A percentile compares a stretch with the other conserved stretches of the same genome.
Conservation (phyloP, 2,329 filamentous ascomycete genomes). For the Rhynchosporium graminicola region DNA sequence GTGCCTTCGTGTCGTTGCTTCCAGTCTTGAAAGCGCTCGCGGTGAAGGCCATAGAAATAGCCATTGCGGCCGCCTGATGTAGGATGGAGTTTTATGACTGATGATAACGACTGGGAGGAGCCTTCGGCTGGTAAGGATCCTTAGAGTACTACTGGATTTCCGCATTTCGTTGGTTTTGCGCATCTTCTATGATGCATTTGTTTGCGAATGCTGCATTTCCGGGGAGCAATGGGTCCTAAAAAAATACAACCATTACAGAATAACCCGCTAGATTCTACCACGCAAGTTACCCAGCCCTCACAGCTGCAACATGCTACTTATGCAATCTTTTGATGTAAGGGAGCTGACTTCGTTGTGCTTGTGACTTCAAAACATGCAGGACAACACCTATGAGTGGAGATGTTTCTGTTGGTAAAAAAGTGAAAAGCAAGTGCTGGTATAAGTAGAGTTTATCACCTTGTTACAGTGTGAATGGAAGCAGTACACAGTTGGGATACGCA, state of each 20-base stretch:
- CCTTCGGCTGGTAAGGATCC: not conserved
- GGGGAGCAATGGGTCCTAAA: slow-evolving; percentile 8
- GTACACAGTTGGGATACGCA: not conserved
- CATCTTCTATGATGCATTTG: not conserved
- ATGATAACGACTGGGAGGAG: not conserved
- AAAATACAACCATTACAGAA: not conserved
- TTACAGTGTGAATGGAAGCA: not conserved
- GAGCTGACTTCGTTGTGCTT: not conserved
- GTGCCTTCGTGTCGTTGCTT: not conserved
- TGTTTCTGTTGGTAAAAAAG: not conserved
- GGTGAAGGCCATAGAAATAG: too few species aligned
- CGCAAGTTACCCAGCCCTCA: not conserved
- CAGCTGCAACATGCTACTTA: slow-evolving; percentile 2
- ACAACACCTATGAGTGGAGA: not conserved
- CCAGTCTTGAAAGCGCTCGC: not conserved
- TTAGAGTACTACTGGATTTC: not conserved
- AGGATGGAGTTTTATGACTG: not conserved
- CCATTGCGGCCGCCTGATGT: not conserved
- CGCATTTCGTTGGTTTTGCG: not conserved
- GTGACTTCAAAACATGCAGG: not conserved
- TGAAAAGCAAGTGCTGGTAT: not conserved
- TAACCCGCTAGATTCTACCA: not conserved
- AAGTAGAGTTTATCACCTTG: not conserved
- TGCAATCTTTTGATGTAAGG: not conserved
- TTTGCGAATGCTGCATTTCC: not conserved